Evolutionary conservation across 164 flowering plant genomes (phyloP), one percentile per base, ranked within the genome.

Genomic region (Amborella trichopoda): DNA sequence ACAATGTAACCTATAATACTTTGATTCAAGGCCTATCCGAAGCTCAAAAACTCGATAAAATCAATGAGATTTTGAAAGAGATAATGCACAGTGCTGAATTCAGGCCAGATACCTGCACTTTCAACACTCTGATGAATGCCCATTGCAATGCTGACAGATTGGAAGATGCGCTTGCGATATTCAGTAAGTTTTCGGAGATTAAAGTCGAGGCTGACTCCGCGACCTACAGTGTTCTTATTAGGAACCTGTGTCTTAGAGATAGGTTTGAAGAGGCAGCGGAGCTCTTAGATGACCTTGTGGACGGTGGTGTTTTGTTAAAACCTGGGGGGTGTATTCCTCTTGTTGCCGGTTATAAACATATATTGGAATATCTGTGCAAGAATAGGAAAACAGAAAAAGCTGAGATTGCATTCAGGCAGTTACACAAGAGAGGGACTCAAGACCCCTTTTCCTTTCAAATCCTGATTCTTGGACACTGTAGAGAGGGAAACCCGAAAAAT

Each of bases 21-120:
- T 68, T 88, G 20, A 56, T 88, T 25, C 78, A 77, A 63, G 96
- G 94, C 41, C 86, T 87, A 34, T 79, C 81, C 48, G 86, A 76
- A 46, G 80, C 70, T 0, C 49, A 39, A 37, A 66, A 52, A 43
- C 48, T 76, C 23, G 96, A 83, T 41, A 75, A 73, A 64, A 67
- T 79, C 8, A 87, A 65, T 59, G 87, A 72, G 52, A 56, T 83
- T 61, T 64, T 83, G 63, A 70, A 69, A 50, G 80, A 59, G 44
- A 37, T 40, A 14, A 33, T 48, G 19, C 53, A 24, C 0, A 45
- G 40, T 40, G 76, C 68, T 39, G 74, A 53, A 28, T 81, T 83
- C 52, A 50, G 52, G 41, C 96, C 96, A 0, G 94, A 81, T 64
- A 68, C 86, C 0, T 88, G 96, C 47, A 88, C 96, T 21, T 77